A percentile compares a stretch with the other conserved stretches of the same genome.
phyloP scores from a whole-genome alignment of 2,329 filamentous ascomycete species.

The Colletotrichum graminicola region DNA sequence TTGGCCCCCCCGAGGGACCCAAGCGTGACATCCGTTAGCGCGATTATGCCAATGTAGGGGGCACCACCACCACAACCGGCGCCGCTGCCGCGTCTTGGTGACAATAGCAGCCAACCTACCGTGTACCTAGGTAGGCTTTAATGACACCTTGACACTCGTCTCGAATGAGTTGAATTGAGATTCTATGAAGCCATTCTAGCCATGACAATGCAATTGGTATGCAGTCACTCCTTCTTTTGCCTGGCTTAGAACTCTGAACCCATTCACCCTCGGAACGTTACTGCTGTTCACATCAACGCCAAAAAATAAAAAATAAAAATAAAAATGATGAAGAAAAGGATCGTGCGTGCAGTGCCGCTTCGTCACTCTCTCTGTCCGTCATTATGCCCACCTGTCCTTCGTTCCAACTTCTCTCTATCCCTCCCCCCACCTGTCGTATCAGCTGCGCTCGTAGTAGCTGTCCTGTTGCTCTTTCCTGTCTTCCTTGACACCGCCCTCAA shows the following conservation, averaged over 20 bases:
- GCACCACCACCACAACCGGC: background rate
- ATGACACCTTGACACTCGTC: background rate
- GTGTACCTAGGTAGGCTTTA: background rate
- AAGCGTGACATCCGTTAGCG: conserved; percentile 1
- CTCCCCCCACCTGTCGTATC: background rate
- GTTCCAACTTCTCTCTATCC: background rate
- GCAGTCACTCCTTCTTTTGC: background rate
- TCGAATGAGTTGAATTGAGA: too few relatives aligned
- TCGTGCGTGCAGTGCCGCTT: background rate
- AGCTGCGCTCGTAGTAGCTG: conserved; percentile 59
- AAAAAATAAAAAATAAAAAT: background rate
- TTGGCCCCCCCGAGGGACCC: background rate
- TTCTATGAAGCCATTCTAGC: too few relatives aligned
- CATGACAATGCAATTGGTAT: background rate
- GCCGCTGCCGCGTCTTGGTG: background rate
- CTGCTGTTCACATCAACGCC: background rate
- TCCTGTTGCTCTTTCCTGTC: conserved; percentile 58
- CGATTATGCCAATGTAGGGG: background rate
- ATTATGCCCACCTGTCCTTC: background rate
- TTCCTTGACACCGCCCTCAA: conserved; percentile 52
- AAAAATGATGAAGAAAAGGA: background rate
- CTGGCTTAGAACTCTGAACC: too few relatives aligned
- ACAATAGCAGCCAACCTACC: background rate
- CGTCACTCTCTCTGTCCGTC: background rate
- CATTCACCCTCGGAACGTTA: background rate